Percentiles rank a stretch among this genome's conserved stretches.
Evolutionary conservation across 2,329 filamentous ascomycete genomes (phyloP).

Genomic region (Neonectria magnoliae): DNA sequence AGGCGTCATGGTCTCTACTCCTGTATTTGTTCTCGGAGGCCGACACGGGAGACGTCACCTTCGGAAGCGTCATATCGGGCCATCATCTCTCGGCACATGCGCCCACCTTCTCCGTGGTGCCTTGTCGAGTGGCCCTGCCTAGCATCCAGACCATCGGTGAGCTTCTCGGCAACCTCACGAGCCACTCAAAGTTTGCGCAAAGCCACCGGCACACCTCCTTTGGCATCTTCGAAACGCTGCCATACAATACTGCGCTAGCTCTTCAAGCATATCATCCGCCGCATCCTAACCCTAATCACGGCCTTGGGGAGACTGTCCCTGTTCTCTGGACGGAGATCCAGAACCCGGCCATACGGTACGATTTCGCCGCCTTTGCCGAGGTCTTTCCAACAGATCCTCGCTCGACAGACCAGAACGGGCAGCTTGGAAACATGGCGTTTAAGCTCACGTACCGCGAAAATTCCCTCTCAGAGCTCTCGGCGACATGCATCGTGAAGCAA

Average conservation of each 20-base stretch:
- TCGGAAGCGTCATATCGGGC: slow-evolving; percentile 49
- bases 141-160: slow-evolving; percentile 22
- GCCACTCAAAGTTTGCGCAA: slow-evolving; percentile 17
- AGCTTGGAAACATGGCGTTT: slow-evolving; percentile 6
- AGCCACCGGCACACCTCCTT: slow-evolving; percentile 40
- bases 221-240: slow-evolving; percentile 42
- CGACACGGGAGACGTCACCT: slow-evolving; percentile 46
- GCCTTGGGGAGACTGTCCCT: not conserved
- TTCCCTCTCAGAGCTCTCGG: slow-evolving; percentile 29
- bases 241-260: slow-evolving; percentile 49
- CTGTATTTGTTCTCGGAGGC: slow-evolving; percentile 46
- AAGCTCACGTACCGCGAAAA: slow-evolving; percentile 23
- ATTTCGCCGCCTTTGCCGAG: not conserved
- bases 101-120: slow-evolving; percentile 48
- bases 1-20: slow-evolving; percentile 50
- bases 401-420: not conserved
- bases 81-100: slow-evolving; percentile 43
- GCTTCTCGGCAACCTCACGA: slow-evolving; percentile 29
- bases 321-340: not conserved
- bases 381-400: not conserved
- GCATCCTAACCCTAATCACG: not conserved
- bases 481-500: slow-evolving; percentile 30
- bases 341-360: not conserved
- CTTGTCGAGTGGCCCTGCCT: slow-evolving; percentile 43
- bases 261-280: slow-evolving; percentile 44